Evolutionary conservation across 208 protist genomes (phyloP).

Genomic region (Acanthamoeba quina): DNA sequence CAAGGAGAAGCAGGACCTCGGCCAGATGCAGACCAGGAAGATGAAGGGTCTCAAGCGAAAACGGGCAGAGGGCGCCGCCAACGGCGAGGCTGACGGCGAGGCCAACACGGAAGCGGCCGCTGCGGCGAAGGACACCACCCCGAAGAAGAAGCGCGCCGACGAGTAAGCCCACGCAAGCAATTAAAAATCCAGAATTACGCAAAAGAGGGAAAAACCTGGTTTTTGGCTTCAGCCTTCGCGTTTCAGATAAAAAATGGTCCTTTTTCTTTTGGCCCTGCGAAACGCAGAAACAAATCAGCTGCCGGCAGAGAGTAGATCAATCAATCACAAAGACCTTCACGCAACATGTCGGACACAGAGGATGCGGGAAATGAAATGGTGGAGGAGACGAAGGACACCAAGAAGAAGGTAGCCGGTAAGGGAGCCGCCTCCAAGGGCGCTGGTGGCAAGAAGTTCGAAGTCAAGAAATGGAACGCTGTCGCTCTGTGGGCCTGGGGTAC

Average conservation of each 20-base stretch:
- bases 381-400: slow-evolving; percentile 36
- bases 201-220: neutral
- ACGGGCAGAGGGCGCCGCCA: slow-evolving; percentile 8
- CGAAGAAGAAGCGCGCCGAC: slow-evolving; percentile 44
- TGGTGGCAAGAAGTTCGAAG: slow-evolving; percentile 87
- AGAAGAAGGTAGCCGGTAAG: slow-evolving; percentile 26
- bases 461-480: slow-evolving; percentile 99
- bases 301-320: neutral
- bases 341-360: slow-evolving; percentile 69
- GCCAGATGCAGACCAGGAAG: slow-evolving; percentile 79
- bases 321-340: neutral
- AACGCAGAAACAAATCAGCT: neutral
- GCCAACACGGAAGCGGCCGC: neutral
- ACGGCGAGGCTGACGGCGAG: too few species aligned
- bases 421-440: neutral
- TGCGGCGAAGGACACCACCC: neutral
- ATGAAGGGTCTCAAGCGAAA: slow-evolving; percentile 82
- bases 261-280: neutral
- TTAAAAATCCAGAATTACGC: neutral
- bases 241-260: neutral
- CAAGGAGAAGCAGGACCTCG: slow-evolving; percentile 81
- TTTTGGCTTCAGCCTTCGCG: neutral
- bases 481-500: slow-evolving; percentile 97
- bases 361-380: slow-evolving; percentile 51
- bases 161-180: slow-evolving; percentile 21